Base-by-base conservation (phyloP, 1,284 basidiomycete genomes). In the Blastosporella zonata region DNA sequence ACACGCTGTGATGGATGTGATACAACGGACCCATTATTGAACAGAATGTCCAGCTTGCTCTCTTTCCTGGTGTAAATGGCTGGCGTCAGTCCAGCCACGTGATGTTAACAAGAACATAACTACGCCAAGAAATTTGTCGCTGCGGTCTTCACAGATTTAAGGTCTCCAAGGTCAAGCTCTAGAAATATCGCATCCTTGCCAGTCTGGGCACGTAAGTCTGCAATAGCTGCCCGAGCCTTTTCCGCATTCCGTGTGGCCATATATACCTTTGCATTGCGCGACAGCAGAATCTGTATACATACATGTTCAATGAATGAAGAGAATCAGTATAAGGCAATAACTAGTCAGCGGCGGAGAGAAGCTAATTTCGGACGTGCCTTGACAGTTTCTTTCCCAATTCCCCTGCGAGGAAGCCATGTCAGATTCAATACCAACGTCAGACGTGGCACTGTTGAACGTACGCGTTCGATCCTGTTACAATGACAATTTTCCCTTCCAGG, bases 201-300 rank as follows among this genome's bases (percentile, higher is more conserved):
- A 0, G 70, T 74, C 41, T 64, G 67, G 18, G 62, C 22, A 53
- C 71, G 68, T 41, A 85, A 69, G 46, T 75, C 65, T 9, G 65
- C 60, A 40, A 86, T 81, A 1, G 79, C 77, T 0, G 64, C 65
- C 12, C 67, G 53, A 0, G 75, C 76, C 43, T 74, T 77, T 13
- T 61, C 52, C 46, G 65, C 61, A 55, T 65, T 72, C 10, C 83
- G 71, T 2, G 72, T 69, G 3, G 77, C 78, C 49, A 86, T 69
- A 59, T 83, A 84, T 6, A 87, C 83, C 33, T 70, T 81, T 1
- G 80, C 81, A 31, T 77, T 75, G 45, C 72, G 72, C 12, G 63
- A 46, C 28, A 82, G 70, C 12, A 83, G 70, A 6, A 37, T 41
- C 29, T 31, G 12, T n/a, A n/a, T n/a, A n/a, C n/a, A n/a, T n/a